phyloP scores from a whole-genome alignment of 805 yeast species.

The Metschnikowia sp. region DNA sequence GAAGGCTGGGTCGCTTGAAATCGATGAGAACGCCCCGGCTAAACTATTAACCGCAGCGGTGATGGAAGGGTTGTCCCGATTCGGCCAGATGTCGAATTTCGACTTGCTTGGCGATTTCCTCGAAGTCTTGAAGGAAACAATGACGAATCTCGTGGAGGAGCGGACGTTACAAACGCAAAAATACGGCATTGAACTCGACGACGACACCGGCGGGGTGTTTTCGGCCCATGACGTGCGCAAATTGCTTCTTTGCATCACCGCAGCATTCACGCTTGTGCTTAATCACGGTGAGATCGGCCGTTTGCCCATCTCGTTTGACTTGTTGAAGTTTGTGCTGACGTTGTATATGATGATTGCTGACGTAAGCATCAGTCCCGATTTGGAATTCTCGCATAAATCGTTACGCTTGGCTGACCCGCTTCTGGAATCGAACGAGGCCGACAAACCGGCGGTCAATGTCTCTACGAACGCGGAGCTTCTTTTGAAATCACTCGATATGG shows the following conservation, averaged over 20 bases:
- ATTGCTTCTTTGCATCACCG: conserved; percentile 75
- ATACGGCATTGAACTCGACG: conserved; percentile 15
- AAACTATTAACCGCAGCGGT: conserved; percentile 70
- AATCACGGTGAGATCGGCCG: conserved; percentile 60
- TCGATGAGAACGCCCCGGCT: conserved; percentile 44
- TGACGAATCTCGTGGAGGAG: conserved; percentile 48
- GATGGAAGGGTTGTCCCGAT: conserved; percentile 84
- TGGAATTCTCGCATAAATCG: conserved; percentile 82
- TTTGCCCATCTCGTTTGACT: conserved; percentile 63
- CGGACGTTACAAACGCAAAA: conserved; percentile 35
- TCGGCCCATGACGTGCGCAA: conserved; percentile 56
- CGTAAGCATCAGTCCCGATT: conserved; percentile 71
- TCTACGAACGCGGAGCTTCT: conserved; percentile 86
- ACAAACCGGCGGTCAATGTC: conserved; percentile 74
- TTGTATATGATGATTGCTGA: conserved; percentile 68
- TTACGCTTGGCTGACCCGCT: conserved; percentile 79
- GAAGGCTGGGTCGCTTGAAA: conserved; percentile 37
- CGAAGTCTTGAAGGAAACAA: conserved; percentile 82
- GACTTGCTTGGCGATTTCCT: conserved; percentile 91
- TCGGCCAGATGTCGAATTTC: conserved; percentile 88
- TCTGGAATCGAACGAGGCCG: conserved; percentile 29
- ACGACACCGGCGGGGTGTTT: conserved; percentile 26
- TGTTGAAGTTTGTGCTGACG: conserved; percentile 74
- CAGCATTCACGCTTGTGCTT: conserved; percentile 82
- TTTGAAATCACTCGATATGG: conserved; percentile 70